Base-by-base conservation (phyloP, 371 early-diverging fungal species). In the Mortierella sp. region DNA sequence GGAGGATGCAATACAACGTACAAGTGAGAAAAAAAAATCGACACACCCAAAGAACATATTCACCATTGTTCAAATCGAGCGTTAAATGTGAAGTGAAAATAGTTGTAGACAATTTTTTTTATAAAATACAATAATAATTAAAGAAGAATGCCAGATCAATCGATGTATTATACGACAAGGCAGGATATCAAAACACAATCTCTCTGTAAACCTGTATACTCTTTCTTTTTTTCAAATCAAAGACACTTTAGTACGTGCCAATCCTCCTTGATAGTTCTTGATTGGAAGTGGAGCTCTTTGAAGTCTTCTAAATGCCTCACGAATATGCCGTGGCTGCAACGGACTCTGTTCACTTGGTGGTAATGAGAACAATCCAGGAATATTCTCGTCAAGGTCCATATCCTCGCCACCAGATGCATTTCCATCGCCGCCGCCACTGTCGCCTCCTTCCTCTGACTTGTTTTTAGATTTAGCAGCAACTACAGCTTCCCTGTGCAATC, bases 221-320 rank as follows among this genome's bases (percentile, higher is more conserved):
- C 55, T 24, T 55, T 37, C 39, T 45, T 40, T 8, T 62, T 32
- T 67, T 72, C 86, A 95, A 64, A 94, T 94, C 28, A 95, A 81
- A 2, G 93, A 93, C 2, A 95, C 90, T 22, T 90, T 89, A 0
- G 94, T 94, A 37, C 94, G 86, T 1, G 89, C 92, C n/a, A 95
- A 77, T 10, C 95, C 95, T 28, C 94, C 94, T 28, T 93, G 84
- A 65, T 93, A 96, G 75, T 94, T 93, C 58, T 91, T 88, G 52
- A 93, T 86, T 5, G 94, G 94, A 62, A 91, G 90, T 10, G 92
- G 91, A 6, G 89, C 78, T 54, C 89, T 88, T 73, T 96, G 96
- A 40, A 96, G 73, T 61, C 94, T 81, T 72, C 95, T 85, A 75
- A 94, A 97, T 3, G 97, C 98, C 83, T 97, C 98, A 40, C 94